Evolutionary conservation across 192 early-diverging fungal genomes (phyloP), one percentile per base, ranked within the genome.

Genomic region (Backusella tarrabulga): DNA sequence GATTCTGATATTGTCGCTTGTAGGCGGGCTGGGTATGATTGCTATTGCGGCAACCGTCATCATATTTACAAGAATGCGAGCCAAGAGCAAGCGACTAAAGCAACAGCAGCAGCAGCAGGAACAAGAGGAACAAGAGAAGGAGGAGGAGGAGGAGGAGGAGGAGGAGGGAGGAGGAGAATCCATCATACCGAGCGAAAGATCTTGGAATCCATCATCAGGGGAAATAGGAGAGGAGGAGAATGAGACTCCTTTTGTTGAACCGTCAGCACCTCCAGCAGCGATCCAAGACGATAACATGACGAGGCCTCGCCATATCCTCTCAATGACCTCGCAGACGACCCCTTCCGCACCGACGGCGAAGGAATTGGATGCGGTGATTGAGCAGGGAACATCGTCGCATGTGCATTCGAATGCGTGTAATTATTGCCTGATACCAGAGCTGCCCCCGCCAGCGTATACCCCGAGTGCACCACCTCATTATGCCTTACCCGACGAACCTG

Each of bases 311-410:
- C 71, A 44, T 17, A 26, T 73, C 36, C 12, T 79, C 0, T 74
- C 72, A 5, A 11, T 69, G 12, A 23, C 56, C 4, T 73, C 56
- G 29, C 77, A 79, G 54, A 41, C 72, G 15, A 36, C 35, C 8
- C 77, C 77, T n/a, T 79, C 78, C 4, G 78, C 78, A 50, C 78
- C 78, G 1, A 38, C 78, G 1, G 78, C 78, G 41, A 79, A 79
- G 34, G 68, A 75, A 71, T 56, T 79, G 19, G 50, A 72, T 35
- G 69, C 14, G 3, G 34, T 68, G 17, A n/a, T 42, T 26, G 67
- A 76, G 15, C 71, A 32, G 8, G 42, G 19, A 26, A 29, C 36
- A 23, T 71, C 74, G 34, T 35, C 6, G 1, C 73, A 63, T 74
- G 52, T 36, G 1, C 71, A 52, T 52, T 29, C 70, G 4, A 71